Base-by-base conservation (phyloP, 2,329 filamentous ascomycete genomes). In the Trichoderma hamatum region DNA sequence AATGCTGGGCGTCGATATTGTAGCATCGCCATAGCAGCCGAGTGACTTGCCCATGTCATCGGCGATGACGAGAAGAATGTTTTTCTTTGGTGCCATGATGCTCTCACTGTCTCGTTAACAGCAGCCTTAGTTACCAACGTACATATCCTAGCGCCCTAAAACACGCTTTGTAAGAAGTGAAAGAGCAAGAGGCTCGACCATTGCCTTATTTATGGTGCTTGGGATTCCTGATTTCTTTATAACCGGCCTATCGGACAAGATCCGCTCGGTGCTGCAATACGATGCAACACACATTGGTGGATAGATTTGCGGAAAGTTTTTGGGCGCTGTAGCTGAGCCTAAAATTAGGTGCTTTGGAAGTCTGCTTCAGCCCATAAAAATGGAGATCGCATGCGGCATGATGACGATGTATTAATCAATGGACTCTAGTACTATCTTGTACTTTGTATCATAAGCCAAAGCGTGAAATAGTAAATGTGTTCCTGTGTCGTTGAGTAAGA, bases 261-360 rank as follows among this genome's bases (percentile, higher is more conserved):
- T 55, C 51, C 51, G 54, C 62, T 30, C 16, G n/a, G 55, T 10
- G 24, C n/a, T 28, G 32, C 19, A 51, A 55, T n/a, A 43, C 9
- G 26, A 14, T 43, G 24, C 7, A 32, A 55, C 10, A 9, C 24
- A 43, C 34, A 65, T 65, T 65, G 62, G 62, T 55, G 62, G 62
- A 65, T 55, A 55, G 62, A 65, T 65, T 65, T 43, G 49, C 62
- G 62, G 62, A 55, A 65, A 65, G 62, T 36, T 55, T 65, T 64
- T 64, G 51, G 14, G 21, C 11, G 46, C 10, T n/a, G 13, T 14
- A 49, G 39, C 21, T 24, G 43, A 54, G 24, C 51, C 26, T 54
- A 49, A 24, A 54, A 30, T 54, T 54, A 28, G 51, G 21, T 16
- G 51, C 51, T 28, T 24, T 14, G 24, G 24, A 54, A 4, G 26